phyloP scores from a whole-genome alignment of 495 filamentous ascomycete species.

The Penicillium angulare region DNA sequence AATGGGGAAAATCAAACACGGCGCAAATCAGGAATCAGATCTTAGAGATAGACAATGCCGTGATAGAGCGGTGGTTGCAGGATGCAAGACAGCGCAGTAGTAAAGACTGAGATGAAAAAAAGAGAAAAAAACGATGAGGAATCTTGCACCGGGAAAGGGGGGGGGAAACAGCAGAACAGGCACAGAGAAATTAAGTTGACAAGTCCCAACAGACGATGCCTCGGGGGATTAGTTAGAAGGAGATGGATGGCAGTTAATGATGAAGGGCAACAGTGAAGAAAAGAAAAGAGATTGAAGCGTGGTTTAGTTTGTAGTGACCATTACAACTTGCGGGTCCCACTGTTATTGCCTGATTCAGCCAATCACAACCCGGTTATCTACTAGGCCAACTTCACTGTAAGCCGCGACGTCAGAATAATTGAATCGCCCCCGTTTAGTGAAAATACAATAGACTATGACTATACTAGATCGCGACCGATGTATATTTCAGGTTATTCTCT shows the following conservation, averaged over 20 bases:
- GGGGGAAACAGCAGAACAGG: background rate
- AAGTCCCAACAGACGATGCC: too few relatives aligned
- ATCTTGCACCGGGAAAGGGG: background rate
- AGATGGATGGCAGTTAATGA: conserved; percentile 7
- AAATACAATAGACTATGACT: too few relatives aligned
- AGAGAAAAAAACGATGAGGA: conserved; percentile 1
- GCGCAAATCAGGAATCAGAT: background rate
- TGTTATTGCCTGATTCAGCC: background rate
- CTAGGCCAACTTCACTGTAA: conserved; percentile 10
- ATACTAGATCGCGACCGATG: too few relatives aligned
- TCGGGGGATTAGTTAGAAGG: conserved; percentile 2
- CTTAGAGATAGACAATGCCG: background rate
- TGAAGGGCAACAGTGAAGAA: conserved; percentile 5
- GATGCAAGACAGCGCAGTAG: background rate
- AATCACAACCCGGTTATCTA: conserved; percentile 22
- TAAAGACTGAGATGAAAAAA: background rate
- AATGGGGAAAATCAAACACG: conserved; percentile 1
- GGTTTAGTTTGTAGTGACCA: conserved; percentile 32
- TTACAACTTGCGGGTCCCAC: conserved; percentile 18
- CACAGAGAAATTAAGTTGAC: too few relatives aligned
- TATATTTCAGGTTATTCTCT: too few relatives aligned
- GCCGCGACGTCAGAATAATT: background rate
- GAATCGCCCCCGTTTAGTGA: background rate
- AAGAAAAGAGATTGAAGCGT: conserved; percentile 13
- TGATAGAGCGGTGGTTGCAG: background rate